These are phyloP conservation scores for Metarhizium robertsii DNA, from an alignment of 2,329 filamentous ascomycete genomes.

Conservation along the genomic window DNA sequence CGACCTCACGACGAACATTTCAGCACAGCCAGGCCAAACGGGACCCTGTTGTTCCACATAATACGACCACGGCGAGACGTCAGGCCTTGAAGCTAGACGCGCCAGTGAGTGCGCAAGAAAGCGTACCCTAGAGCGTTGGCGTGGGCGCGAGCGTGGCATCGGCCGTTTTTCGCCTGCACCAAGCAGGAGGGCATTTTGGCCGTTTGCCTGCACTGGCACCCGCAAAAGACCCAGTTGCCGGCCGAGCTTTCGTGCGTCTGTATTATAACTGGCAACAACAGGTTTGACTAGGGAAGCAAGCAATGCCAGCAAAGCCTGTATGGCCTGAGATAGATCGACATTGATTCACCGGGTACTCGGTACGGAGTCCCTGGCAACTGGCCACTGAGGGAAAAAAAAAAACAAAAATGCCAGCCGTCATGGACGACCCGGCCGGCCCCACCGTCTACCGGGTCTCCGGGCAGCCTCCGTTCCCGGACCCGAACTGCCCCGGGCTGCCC, in stretches of 20 bases:
- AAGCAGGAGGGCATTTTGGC: too few species aligned
- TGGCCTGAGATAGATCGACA: not conserved
- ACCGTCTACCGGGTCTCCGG: constrained; percentile 64
- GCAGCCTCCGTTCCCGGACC: constrained; percentile 53
- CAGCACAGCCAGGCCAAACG: constrained; percentile 26
- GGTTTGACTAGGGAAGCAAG: not conserved
- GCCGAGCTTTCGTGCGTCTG: too few species aligned
- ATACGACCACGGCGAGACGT: not conserved
- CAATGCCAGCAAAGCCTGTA: not conserved
- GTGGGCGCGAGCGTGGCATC: too few species aligned
- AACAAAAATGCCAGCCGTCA: constrained; percentile 59
- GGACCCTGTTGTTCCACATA: not conserved
- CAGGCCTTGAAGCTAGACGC: not conserved
- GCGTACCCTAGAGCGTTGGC: too few species aligned
- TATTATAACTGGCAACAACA: too few species aligned
- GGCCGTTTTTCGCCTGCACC: too few species aligned
- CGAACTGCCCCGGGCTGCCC: constrained; percentile 54
- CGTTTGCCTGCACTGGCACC: too few species aligned
- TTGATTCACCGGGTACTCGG: not conserved
- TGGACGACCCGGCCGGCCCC: constrained; percentile 65
- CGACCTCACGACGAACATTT: constrained; percentile 34
- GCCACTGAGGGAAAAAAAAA: not conserved
- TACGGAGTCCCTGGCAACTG: too few species aligned
- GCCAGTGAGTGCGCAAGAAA: not conserved
- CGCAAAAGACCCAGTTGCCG: too few species aligned